Base-by-base conservation (phyloP, 768 basidiomycete genomes). In the Agaricus subrufescens region DNA sequence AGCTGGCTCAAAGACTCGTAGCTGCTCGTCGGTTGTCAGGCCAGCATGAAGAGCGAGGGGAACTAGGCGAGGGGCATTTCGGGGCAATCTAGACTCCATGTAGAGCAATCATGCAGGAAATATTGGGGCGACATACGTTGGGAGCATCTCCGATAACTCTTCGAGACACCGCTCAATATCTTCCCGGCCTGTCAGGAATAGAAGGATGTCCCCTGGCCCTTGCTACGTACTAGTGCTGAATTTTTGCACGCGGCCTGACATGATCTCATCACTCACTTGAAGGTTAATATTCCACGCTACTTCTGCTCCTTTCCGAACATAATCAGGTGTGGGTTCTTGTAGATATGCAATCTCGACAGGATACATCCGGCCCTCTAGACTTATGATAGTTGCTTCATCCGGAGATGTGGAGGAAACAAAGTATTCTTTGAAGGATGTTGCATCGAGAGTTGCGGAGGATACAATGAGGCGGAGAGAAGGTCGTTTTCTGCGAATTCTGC, bases 401-500 rank as follows among this genome's bases (percentile, higher is more conserved):
- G 77, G 62, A n/a, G 78, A 75, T 15, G 75, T 77, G 19, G 79
- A 79, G 1, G 82, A 74, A 31, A 86, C 84, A 70, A 99, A 99
- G 69, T 94, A 98, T 51, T 95, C 87, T 39, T 87, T 72, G 66
- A 99, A 95, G 7, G 87, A 84, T 31, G 83, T 80, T 23, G 96
- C 96, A 66, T 99, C 97, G 26, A 99, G 84, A 0, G 97, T 99
- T 2, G 97, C 97, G 3, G 94, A 97, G 10, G 97, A 98, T 31
- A 98, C 86, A 39, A 99, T 87, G 34, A 99, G 75, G 26, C 97
- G 82, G 46, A 99, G 82, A 1, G 89, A 85, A 10, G 94, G 91
- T 25, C 97, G 82, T 67, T 97, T 96, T 56, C 87, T 84, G 34
- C 93, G 86, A 54, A 99, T 96, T 68, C 95, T 98, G 65, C 27